phyloP scores from a whole-genome alignment of 2,329 filamentous ascomycete genomes.

The Sarocladiaceae sp. region DNA sequence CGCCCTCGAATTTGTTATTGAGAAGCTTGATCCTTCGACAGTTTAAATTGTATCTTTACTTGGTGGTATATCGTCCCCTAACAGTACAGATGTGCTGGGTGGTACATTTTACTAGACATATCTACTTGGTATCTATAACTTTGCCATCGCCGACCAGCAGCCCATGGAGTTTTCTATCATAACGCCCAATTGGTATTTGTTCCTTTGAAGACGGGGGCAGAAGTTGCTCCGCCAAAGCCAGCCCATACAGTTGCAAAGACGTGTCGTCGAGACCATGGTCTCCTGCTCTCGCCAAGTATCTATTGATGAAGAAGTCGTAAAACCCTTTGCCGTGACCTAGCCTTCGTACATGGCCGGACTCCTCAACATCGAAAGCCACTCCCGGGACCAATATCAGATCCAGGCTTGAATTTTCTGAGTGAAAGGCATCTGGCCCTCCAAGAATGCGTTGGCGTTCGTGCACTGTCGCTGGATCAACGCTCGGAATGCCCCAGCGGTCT shows the following conservation, averaged over 20 bases:
- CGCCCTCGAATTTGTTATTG: too few species aligned
- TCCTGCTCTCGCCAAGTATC: slow-evolving; percentile 52
- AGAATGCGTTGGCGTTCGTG: slow-evolving; percentile 67
- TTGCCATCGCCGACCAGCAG: slow-evolving; percentile 68
- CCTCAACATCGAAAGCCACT: slow-evolving; percentile 76
- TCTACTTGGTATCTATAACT: slow-evolving; percentile 28
- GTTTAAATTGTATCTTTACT: too few species aligned
- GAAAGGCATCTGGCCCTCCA: slow-evolving; percentile 49
- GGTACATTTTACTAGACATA: background rate
- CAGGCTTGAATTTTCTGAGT: slow-evolving; percentile 47
- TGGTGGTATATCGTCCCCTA: too few species aligned
- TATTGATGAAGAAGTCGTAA: slow-evolving; percentile 88
- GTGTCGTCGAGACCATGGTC: slow-evolving; percentile 26
- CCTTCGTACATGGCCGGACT: slow-evolving; percentile 57
- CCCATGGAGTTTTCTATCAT: slow-evolving; percentile 78
- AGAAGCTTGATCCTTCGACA: too few species aligned
- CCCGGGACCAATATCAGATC: slow-evolving; percentile 91
- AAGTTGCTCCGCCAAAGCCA: slow-evolving; percentile 84
- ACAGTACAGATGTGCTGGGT: too few species aligned
- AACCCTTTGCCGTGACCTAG: slow-evolving; percentile 95
- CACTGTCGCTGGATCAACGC: slow-evolving; percentile 63
- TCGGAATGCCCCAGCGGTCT: slow-evolving; percentile 96
- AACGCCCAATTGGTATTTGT: slow-evolving; percentile 67
- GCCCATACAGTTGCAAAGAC: slow-evolving; percentile 59
- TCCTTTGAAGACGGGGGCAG: slow-evolving; percentile 54